phyloP scores from a whole-genome alignment of 306 rosid species.

The barrel medic (Medicago truncatula) region MtrunA17r5.0-ANR NC_053042.1:42185501-42186000 shows the following conservation, averaged over 20 bases:
- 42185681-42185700: constrained; percentile 17
- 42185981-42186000: constrained; percentile 26
- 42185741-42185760: constrained; percentile 12
- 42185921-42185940: constrained; percentile 10
- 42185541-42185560: constrained; percentile 69
- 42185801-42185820: background rate
- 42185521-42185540: constrained; percentile 79
- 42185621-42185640: constrained; percentile 71
- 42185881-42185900: background rate
- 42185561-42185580: constrained; percentile 72
- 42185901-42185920: constrained; percentile 9
- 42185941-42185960: constrained; percentile 11
- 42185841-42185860: constrained; percentile 1
- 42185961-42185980: constrained; percentile 6
- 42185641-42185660: constrained; percentile 75
- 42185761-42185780: constrained; percentile 22
- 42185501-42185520: constrained; percentile 52
- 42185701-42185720: constrained; percentile 20
- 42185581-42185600: constrained; percentile 78
- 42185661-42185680: constrained; percentile 38
- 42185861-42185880: background rate
- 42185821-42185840: no score
- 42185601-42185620: constrained; percentile 83
- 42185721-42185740: constrained; percentile 13
- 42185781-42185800: constrained; percentile 29